A percentile compares a stretch with the other conserved stretches of the same genome.
Evolutionary conservation across 345 rosid genomes (phyloP).

Genomic region (Crucihimalaya himalaica): DNA sequence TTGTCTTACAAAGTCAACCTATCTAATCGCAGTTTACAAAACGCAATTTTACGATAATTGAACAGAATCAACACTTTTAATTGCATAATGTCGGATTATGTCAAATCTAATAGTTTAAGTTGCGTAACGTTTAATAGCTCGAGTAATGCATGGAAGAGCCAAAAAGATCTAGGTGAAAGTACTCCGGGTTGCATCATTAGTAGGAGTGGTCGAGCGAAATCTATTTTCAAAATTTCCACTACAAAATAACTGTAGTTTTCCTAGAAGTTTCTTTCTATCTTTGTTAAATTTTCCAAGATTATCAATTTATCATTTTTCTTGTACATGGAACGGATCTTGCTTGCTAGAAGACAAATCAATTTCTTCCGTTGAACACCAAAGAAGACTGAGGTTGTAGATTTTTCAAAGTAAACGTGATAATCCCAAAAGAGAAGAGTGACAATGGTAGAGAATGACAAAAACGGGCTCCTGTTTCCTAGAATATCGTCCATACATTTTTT

Average conservation of each 20-base stretch:
- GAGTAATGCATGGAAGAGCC: too few relatives aligned
- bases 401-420: constrained; percentile 2
- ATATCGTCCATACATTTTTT: neutral
- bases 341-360: neutral
- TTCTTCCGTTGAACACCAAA: neutral
- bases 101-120: too few relatives aligned
- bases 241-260: neutral
- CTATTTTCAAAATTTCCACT: too few relatives aligned
- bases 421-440: neutral
- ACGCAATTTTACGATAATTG: too few relatives aligned
- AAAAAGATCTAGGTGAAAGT: too few relatives aligned
- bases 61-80: neutral
- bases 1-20: too few relatives aligned
- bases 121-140: too few relatives aligned
- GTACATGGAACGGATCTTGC: neutral
- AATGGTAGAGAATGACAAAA: neutral
- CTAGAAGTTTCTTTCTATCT: neutral
- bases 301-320: neutral
- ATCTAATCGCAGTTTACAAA: too few relatives aligned
- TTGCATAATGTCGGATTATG: too few relatives aligned
- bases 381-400: neutral
- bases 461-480: neutral
- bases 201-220: too few relatives aligned
- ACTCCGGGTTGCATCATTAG: too few relatives aligned
- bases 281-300: neutral